These are phyloP conservation scores for Paraphaeosphaeria sporulosa DNA, from an alignment of 2,329 filamentous ascomycete genomes.

Conservation along the genomic window DNA sequence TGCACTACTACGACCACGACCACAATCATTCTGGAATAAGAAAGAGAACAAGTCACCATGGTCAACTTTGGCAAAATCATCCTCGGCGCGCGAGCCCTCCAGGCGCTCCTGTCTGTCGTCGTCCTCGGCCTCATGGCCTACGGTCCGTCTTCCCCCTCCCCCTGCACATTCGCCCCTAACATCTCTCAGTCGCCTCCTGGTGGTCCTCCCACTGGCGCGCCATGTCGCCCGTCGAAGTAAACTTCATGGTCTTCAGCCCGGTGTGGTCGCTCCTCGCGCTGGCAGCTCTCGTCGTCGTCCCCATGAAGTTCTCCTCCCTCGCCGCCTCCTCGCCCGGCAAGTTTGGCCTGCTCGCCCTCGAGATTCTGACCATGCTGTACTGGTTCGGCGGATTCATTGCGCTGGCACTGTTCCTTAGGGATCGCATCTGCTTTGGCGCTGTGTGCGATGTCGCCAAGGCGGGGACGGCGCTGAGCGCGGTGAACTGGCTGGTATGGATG, in stretches of 20 bases:
- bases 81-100: constrained; percentile 70
- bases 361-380: constrained; percentile 80
- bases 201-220: constrained; percentile 61
- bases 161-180: constrained; percentile 20
- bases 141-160: constrained; percentile 57
- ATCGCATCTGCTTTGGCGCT: constrained; percentile 61
- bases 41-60: background rate
- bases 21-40: background rate
- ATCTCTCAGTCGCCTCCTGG: constrained; percentile 62
- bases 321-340: constrained; percentile 64
- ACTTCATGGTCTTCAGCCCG: constrained; percentile 81
- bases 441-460: constrained; percentile 70
- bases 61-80: constrained; percentile 35
- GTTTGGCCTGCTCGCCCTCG: constrained; percentile 66
- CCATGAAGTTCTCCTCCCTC: constrained; percentile 61
- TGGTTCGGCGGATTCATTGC: constrained; percentile 91
- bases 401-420: constrained; percentile 70
- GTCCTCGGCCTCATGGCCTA: constrained; percentile 79
- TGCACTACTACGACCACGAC: background rate
- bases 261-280: constrained; percentile 76
- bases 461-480: constrained; percentile 70
- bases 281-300: constrained; percentile 73
- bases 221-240: constrained; percentile 64
- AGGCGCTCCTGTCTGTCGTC: constrained; percentile 74
- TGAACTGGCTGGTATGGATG: constrained; percentile 63